Base-by-base conservation (phyloP, 2,329 filamentous ascomycete species). In the Fusarium drepaniforme region DNA sequence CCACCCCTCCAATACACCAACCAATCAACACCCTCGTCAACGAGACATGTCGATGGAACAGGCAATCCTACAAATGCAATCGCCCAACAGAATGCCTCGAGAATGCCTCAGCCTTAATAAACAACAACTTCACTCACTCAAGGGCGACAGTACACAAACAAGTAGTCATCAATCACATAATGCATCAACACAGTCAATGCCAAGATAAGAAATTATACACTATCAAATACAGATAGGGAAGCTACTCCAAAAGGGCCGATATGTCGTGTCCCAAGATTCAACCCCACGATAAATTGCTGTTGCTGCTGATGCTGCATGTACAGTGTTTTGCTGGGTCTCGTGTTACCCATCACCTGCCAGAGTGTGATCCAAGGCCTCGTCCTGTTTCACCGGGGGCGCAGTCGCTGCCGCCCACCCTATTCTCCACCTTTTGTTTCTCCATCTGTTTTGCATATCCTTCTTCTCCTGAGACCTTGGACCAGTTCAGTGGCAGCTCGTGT, bases 141-240 rank as follows among this genome's bases (percentile, higher is more conserved):
- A 44, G 30, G 21, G 18, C 13, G 35, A 58, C 56, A 60, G 33
- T 35, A 16, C 23, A 64, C 42, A 23, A 37, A 23, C 21, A 15
- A 5, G 18, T 60, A 51, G 70, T 37, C 21, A 25, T 35, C 53
- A 70, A 49, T 60, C 23, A 44, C 53, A 35, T 35, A 35, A 30
- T 25, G 33, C 35, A 71, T 66, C 63, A 51, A 73, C 21, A 37
- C 44, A 60, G 64, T 56, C 58, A 68, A 42, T 71, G 65, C 62
- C 18, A 61, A 69, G 69, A 75, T 79, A 76, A 80, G 71, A 80
- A 80, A 82, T 82, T 82, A 82, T 82, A 82, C 81, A 82, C 80
- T 82, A 82, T 81, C 78, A 67, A 82, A 81, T 82, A 80, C 75
- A 81, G 78, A 78, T 77, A 78, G 75, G 46, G 67, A 78, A 81